A percentile compares a stretch with the other conserved stretches of the same genome.
Evolutionary conservation across 176 grass and related monocot genomes (phyloP).

Genomic region (Avena atlantica): DNA sequence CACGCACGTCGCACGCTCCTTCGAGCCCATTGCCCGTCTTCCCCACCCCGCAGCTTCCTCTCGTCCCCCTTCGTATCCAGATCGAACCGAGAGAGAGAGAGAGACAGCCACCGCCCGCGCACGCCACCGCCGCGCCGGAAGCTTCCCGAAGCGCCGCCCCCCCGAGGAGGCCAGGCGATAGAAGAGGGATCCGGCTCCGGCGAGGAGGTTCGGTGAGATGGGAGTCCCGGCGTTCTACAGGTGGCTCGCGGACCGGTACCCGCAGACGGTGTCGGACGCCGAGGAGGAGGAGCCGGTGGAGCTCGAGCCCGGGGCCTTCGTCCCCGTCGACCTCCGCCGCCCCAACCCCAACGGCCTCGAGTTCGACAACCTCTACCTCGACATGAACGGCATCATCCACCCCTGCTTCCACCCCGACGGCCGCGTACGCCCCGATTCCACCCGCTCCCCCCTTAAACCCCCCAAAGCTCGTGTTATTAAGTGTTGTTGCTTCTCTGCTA

Average conservation of each 20-base stretch:
- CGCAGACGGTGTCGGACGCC: constrained; percentile 74
- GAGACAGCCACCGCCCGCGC: not conserved
- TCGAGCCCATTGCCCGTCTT: not conserved
- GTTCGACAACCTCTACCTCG: constrained; percentile 99
- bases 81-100: constrained; percentile 49
- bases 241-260: constrained; percentile 93
- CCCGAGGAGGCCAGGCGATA: constrained; percentile 35
- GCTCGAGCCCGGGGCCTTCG: constrained; percentile 63
- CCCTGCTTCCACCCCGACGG: constrained; percentile 97
- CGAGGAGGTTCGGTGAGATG: constrained; percentile 54
- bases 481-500: not conserved
- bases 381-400: constrained; percentile 96
- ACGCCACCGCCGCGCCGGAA: constrained; percentile 34
- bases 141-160: constrained; percentile 41
- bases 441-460: not conserved
- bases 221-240: constrained; percentile 97
- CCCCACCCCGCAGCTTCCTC: constrained; percentile 23
- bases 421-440: constrained; percentile 56
- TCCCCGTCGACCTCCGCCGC: constrained; percentile 77
- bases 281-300: constrained; percentile 76
- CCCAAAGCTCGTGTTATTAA: not conserved
- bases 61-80: constrained; percentile 8
- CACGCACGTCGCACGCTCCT: not conserved
- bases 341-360: constrained; percentile 94
- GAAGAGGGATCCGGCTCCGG: constrained; percentile 25